Evolutionary conservation across 305 asterid genomes (phyloP).

Genomic region (Striga hermonthica): DNA sequence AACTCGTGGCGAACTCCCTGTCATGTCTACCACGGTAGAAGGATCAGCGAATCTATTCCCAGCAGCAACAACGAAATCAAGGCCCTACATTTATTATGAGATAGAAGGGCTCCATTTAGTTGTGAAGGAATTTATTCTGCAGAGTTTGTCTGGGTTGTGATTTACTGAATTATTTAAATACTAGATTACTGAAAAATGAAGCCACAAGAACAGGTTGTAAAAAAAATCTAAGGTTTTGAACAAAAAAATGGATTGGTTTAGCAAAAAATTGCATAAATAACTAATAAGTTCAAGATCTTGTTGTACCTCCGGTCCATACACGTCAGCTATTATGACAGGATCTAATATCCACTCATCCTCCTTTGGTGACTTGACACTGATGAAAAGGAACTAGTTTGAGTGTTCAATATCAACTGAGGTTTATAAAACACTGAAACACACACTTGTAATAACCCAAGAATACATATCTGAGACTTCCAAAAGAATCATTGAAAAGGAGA

Average conservation of each 20-base stretch:
- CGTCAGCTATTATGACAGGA: conserved; percentile 84
- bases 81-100: conserved; percentile 46
- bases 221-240: background rate
- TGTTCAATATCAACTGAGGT: conserved; percentile 12
- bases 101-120: conserved; percentile 20
- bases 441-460: background rate
- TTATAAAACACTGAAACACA: background rate
- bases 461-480: too few species aligned
- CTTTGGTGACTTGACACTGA: conserved; percentile 74
- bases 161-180: conserved; percentile 1
- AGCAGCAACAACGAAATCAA: conserved; percentile 85
- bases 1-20: conserved; percentile 52
- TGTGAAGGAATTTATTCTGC: conserved; percentile 1
- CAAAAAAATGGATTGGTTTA: too few species aligned
- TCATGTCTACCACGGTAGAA: conserved; percentile 91
- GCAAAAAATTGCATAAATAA: conserved; percentile 13
- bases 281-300: conserved; percentile 20
- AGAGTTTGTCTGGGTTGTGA: background rate
- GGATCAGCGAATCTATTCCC: conserved; percentile 82
- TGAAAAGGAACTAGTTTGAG: conserved; percentile 34
- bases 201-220: conserved; percentile 3
- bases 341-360: conserved; percentile 87
- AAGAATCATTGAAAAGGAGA: too few species aligned
- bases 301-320: conserved; percentile 81
- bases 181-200: background rate